These are phyloP conservation scores for Trichosanthes cucumerina DNA, from an alignment of 306 rosid species.

Conservation along the genomic window DNA sequence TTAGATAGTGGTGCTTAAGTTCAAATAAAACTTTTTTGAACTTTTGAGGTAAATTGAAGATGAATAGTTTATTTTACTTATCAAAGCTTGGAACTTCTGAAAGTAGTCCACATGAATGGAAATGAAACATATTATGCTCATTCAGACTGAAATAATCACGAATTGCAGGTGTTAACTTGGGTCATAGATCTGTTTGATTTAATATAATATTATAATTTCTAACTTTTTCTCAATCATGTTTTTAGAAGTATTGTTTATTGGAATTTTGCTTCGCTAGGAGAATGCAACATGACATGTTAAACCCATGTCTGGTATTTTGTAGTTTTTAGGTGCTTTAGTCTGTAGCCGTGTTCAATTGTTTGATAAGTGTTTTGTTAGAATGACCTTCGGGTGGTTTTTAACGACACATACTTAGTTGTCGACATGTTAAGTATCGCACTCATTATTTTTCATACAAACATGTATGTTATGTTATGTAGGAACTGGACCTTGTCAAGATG, in stretches of 20 bases:
- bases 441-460: not conserved
- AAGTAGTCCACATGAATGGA: not conserved
- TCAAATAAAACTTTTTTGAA: not conserved
- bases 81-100: not conserved
- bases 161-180: not conserved
- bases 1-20: not conserved
- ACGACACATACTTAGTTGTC: not conserved
- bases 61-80: not conserved
- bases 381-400: not conserved
- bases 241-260: not conserved
- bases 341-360: not conserved
- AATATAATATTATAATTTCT: not conserved
- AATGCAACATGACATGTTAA: not conserved
- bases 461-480: slow-evolving; percentile 28
- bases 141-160: not conserved
- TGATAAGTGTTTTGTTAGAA: not conserved
- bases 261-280: not conserved
- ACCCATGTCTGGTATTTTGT: not conserved
- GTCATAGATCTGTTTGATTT: no score
- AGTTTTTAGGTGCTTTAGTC: not conserved
- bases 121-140: not conserved
- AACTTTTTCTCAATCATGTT: not conserved
- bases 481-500: slow-evolving; percentile 63
- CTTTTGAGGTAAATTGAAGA: not conserved
- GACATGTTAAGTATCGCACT: not conserved